These are phyloP conservation scores for Kernera saxatilis DNA, from an alignment of 345 rosid species.

Conservation along the genomic window DNA sequence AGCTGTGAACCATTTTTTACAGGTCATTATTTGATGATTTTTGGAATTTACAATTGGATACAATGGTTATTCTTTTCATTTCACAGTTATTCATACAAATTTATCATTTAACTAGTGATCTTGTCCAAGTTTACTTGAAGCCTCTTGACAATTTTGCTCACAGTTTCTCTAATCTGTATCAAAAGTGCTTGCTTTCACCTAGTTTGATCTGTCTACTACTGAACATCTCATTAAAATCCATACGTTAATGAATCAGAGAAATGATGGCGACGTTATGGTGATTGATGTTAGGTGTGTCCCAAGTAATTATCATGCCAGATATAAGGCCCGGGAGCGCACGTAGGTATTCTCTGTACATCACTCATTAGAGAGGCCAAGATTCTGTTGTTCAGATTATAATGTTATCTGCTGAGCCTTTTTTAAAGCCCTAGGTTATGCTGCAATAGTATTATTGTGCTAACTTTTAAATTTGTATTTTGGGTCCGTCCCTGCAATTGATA, in stretches of 20 bases:
- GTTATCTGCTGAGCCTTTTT: neutral
- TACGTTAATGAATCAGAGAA: conserved; percentile 36
- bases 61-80: neutral
- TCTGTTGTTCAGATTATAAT: neutral
- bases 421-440: conserved; percentile 3
- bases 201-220: neutral
- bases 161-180: neutral
- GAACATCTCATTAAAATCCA: neutral
- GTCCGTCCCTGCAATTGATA: neutral
- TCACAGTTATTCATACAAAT: neutral
- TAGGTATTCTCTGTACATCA: conserved; percentile 49
- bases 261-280: conserved; percentile 68
- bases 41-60: neutral
- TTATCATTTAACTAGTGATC: neutral
- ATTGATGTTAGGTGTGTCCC: conserved; percentile 77
- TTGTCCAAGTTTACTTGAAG: neutral
- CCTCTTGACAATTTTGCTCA: neutral
- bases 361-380: conserved; percentile 10
- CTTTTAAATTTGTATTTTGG: neutral
- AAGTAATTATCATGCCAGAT: conserved; percentile 81
- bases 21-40: conserved; percentile 43
- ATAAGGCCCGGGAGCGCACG: conserved; percentile 82
- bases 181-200: neutral
- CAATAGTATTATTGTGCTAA: neutral
- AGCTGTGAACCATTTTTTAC: conserved; percentile 93